A percentile compares a stretch with the other conserved stretches of the same genome.
These are phyloP conservation scores for Leishmania martiniquensis DNA, from an alignment of 208 protist species.

Conservation along the genomic window DNA sequence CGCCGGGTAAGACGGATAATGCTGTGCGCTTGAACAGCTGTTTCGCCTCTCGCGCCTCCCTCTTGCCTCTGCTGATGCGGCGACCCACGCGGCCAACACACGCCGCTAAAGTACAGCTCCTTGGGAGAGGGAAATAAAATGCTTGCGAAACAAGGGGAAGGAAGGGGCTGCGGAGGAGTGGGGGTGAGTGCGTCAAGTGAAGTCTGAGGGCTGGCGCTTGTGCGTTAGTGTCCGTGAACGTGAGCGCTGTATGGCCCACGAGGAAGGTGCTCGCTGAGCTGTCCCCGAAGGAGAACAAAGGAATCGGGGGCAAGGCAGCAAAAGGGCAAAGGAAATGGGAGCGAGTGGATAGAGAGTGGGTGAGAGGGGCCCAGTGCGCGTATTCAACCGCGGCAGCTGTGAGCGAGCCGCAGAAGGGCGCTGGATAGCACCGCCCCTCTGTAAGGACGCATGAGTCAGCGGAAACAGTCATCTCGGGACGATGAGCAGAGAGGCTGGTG, in stretches of 20 bases:
- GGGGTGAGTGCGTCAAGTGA: neutral
- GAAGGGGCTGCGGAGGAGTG: neutral
- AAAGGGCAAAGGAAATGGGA: neutral
- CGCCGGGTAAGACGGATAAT: neutral
- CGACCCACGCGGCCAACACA: neutral
- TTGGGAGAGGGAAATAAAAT: neutral
- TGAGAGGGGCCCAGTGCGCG: neutral
- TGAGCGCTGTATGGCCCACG: neutral
- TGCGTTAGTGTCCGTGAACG: neutral
- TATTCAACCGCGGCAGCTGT: neutral
- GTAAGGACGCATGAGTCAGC: neutral
- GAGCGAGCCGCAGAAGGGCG: neutral
- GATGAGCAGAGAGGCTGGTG: neutral
- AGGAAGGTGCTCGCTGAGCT: neutral
- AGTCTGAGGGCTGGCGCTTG: neutral
- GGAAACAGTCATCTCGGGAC: neutral
- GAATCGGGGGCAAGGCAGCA: neutral
- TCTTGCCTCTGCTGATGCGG: neutral
- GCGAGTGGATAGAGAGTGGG: neutral
- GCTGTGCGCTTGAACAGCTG: neutral
- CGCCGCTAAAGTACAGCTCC: neutral
- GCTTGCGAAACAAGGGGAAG: neutral
- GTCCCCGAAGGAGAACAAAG: neutral
- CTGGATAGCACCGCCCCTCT: neutral
- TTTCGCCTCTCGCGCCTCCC: neutral